Conservation (phyloP, 2,329 filamentous ascomycete species). For the Dothideomycetidae sp. region DNA sequence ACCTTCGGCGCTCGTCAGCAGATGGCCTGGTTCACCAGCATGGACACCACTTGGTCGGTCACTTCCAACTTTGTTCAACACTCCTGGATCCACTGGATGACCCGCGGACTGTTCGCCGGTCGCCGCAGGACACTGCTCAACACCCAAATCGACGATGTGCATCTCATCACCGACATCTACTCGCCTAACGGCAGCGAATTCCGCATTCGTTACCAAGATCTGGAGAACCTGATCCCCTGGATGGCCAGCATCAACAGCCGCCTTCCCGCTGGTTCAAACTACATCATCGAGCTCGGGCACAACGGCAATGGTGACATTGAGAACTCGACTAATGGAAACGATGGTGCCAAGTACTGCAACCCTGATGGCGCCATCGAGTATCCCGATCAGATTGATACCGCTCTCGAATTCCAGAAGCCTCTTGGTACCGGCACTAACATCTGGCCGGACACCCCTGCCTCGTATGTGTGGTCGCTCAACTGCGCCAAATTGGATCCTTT, state of each 20-base stretch:
- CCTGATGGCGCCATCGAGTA: slow-evolving; percentile 26
- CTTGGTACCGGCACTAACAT: slow-evolving; percentile 25
- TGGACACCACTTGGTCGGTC: slow-evolving; percentile 37
- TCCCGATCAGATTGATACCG: slow-evolving; percentile 25
- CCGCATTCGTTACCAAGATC: slow-evolving; percentile 34
- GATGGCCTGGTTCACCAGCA: slow-evolving; percentile 47
- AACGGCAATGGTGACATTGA: slow-evolving; percentile 43
- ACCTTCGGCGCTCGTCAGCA: slow-evolving; percentile 43
- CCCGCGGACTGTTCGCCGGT: slow-evolving; percentile 44
- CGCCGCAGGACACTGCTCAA: slow-evolving; percentile 41
- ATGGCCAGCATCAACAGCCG: slow-evolving; percentile 30
- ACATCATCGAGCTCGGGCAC: slow-evolving; percentile 41
- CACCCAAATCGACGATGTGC: slow-evolving; percentile 50
- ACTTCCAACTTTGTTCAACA: slow-evolving; percentile 47
- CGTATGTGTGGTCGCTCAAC: slow-evolving; percentile 35
- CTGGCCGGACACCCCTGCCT: slow-evolving; percentile 27
- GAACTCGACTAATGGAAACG: slow-evolving; percentile 17
- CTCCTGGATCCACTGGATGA: slow-evolving; percentile 48
- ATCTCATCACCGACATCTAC: slow-evolving; percentile 34
- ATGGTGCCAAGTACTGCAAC: slow-evolving; percentile 16
- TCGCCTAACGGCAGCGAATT: slow-evolving; percentile 34
- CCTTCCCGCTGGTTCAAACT: slow-evolving; percentile 38
- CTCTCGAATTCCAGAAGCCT: slow-evolving; percentile 34
- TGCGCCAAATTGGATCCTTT: slow-evolving; percentile 39
- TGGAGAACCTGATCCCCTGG: slow-evolving; percentile 35